phyloP scores from a whole-genome alignment of 345 rosid species.

The Turnera subulata region DNA sequence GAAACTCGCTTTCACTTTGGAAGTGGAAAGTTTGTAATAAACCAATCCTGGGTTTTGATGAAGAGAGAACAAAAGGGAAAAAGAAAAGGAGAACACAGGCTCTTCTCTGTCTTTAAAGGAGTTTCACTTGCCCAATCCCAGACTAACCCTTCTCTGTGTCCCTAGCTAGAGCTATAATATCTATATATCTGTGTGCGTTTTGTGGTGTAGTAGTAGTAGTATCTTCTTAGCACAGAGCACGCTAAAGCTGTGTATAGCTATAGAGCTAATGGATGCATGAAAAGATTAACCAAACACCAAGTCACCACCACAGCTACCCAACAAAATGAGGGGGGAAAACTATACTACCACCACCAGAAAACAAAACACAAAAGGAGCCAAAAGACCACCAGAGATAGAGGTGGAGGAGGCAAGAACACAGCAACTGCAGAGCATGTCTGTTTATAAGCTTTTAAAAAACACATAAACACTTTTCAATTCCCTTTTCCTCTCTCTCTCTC shows the following conservation, averaged over 20 bases:
- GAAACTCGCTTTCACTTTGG: neutral
- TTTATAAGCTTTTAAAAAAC: constrained; percentile 13
- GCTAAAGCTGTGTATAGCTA: constrained; percentile 7
- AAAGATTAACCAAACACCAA: constrained; percentile 22
- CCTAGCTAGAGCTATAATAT: neutral
- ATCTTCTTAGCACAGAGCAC: constrained; percentile 21
- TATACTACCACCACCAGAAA: constrained; percentile 1
- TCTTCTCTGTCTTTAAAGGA: neutral
- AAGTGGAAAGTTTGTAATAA: neutral
- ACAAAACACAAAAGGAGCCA: constrained; percentile 24
- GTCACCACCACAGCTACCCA: neutral
- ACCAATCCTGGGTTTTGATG: too few relatives aligned
- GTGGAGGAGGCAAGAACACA: constrained; percentile 38
- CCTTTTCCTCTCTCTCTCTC: too few relatives aligned
- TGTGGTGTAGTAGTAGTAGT: too few relatives aligned
- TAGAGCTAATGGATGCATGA: neutral
- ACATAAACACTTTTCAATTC: too few relatives aligned
- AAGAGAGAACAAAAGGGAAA: neutral
- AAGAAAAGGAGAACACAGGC: neutral
- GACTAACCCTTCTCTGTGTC: too few relatives aligned
- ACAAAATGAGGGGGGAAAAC: neutral
- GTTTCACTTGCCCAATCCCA: neutral
- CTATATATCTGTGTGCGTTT: too few relatives aligned
- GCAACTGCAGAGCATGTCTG: constrained; percentile 61
- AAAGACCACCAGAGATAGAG: constrained; percentile 8